Evolutionary conservation across 345 rosid genomes (phyloP).

Genomic region (Ceriops zippeliana): DNA sequence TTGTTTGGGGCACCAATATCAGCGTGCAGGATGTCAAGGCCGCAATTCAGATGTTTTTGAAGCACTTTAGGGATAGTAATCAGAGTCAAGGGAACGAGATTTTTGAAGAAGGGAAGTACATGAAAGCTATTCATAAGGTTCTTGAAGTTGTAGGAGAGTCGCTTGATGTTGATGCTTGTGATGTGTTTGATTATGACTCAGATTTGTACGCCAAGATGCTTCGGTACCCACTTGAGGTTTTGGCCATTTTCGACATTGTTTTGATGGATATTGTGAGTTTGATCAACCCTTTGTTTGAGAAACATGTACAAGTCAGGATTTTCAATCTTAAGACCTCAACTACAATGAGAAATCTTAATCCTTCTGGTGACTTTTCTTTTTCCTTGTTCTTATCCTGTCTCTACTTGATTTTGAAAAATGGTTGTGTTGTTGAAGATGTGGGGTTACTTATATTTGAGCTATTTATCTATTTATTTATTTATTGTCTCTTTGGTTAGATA

Average conservation of each 20-base stretch:
- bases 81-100: conserved; percentile 40
- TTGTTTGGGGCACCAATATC: conserved; percentile 94
- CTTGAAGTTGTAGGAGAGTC: conserved; percentile 86
- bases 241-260: conserved; percentile 92
- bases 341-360: conserved; percentile 90
- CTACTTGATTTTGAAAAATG: not conserved
- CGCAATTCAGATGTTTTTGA: conserved; percentile 82
- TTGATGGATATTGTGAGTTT: conserved; percentile 83
- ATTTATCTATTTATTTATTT: not conserved
- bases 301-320: conserved; percentile 83
- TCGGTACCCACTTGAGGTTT: conserved; percentile 82
- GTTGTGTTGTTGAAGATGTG: not conserved
- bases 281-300: conserved; percentile 71
- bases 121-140: conserved; percentile 64
- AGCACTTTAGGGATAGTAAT: conserved; percentile 63
- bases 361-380: conserved; percentile 56
- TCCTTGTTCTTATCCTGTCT: not conserved
- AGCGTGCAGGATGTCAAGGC: conserved; percentile 88
- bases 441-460: not conserved
- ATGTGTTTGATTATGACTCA: conserved; percentile 74
- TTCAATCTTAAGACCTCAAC: conserved; percentile 69
- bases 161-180: conserved; percentile 85
- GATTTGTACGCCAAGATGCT: conserved; percentile 89
- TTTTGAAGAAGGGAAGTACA: conserved; percentile 78
- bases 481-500: conserved; percentile 44